A percentile compares a stretch with the other conserved stretches of the same genome.
phyloP scores from a whole-genome alignment of 768 basidiomycete genomes.

The Lentinus tigrinus region DNA sequence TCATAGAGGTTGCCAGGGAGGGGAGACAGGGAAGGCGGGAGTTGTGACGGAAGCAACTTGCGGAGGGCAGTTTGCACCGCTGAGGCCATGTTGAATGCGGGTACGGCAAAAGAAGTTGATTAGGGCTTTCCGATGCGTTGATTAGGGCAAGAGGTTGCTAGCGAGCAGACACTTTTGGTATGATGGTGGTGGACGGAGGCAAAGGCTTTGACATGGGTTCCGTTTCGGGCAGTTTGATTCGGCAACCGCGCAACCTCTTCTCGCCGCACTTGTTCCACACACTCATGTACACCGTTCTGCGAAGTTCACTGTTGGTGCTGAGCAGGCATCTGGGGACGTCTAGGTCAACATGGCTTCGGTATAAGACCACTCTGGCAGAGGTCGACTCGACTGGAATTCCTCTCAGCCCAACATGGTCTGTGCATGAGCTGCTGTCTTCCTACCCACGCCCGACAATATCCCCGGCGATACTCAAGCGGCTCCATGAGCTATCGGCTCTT shows the following conservation, averaged over 20 bases:
- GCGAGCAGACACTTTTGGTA: neutral
- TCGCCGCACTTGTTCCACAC: no score
- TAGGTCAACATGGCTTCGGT: neutral
- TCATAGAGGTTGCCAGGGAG: slow-evolving; percentile 68
- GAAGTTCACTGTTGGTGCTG: neutral
- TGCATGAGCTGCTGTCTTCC: slow-evolving; percentile 71
- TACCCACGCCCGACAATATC: slow-evolving; percentile 69
- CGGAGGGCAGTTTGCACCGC: slow-evolving; percentile 38
- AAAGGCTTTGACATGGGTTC: neutral
- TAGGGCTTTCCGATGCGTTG: neutral
- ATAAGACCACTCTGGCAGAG: slow-evolving; percentile 22
- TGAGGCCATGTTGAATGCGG: slow-evolving; percentile 15
- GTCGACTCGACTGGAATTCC: slow-evolving; percentile 65
- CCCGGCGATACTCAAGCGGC: slow-evolving; percentile 52
- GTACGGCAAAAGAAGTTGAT: neutral
- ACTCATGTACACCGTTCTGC: no score
- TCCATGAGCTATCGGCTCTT: slow-evolving; percentile 75
- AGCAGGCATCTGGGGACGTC: slow-evolving; percentile 3
- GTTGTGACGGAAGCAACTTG: slow-evolving; percentile 53
- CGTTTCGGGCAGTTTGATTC: no score
- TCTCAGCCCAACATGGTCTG: slow-evolving; percentile 72
- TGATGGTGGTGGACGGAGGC: neutral
- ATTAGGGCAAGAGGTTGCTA: neutral
- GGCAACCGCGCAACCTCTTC: no score
- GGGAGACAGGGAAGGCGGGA: slow-evolving; percentile 59